These are phyloP conservation scores for Artemisia annua DNA, from an alignment of 129 eudicot genomes.

Conservation along the genomic window DNA sequence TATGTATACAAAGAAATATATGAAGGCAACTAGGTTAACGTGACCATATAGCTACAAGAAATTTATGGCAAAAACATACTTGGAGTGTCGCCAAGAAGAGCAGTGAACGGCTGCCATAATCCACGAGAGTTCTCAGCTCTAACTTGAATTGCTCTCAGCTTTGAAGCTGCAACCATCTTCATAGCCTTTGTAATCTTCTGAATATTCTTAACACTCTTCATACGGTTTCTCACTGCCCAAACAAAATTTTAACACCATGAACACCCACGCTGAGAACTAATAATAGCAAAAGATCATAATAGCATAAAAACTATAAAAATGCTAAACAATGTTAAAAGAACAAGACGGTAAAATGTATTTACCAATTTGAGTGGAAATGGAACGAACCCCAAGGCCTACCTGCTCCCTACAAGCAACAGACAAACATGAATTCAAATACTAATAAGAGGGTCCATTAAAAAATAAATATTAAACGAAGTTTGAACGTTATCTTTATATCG, in stretches of 20 bases:
- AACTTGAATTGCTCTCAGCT: constrained; percentile 88
- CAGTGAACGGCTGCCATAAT: constrained; percentile 98
- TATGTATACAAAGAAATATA: neutral
- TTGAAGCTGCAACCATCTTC: constrained; percentile 99
- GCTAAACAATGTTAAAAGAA: neutral
- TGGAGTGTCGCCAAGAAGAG: constrained; percentile 98
- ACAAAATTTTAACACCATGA: constrained; percentile 14
- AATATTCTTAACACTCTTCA: constrained; percentile 90
- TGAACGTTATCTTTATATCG: no score
- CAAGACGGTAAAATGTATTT: constrained; percentile 21
- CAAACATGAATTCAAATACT: constrained; percentile 6
- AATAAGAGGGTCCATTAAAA: no score
- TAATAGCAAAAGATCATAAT: neutral
- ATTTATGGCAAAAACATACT: constrained; percentile 46
- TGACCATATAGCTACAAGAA: neutral
- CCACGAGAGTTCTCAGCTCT: constrained; percentile 99
- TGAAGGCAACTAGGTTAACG: neutral
- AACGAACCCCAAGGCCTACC: constrained; percentile 67
- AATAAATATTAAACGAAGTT: no score
- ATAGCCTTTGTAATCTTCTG: constrained; percentile 99
- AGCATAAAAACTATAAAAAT: neutral
- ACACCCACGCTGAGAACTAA: constrained; percentile 2
- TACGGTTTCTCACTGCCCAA: constrained; percentile 80
- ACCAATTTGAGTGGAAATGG: constrained; percentile 94
- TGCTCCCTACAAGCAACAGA: constrained; percentile 61